Percentiles rank a stretch among this genome's conserved stretches.
Conservation (phyloP, 225 moss, liverwort and hornwort genomes). For the Physcomitrium patens region DNA sequence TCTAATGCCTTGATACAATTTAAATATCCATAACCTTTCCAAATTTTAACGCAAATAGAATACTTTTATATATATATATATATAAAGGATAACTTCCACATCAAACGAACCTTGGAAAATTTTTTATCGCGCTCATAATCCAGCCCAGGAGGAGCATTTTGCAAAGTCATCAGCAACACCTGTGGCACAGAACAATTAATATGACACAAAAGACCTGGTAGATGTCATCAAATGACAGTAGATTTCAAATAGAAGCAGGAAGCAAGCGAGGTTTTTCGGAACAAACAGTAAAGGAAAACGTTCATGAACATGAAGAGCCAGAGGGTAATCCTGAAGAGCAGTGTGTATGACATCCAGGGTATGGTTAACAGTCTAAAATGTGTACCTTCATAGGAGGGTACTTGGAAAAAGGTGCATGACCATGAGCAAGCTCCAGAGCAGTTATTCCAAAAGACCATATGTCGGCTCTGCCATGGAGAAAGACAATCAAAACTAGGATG, state of each 20-base stretch:
- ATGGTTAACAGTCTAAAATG: neutral
- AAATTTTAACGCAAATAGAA: neutral
- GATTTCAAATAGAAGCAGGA: neutral
- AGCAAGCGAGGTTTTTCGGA: neutral
- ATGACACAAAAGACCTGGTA: neutral
- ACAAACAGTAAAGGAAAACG: neutral
- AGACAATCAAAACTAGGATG: neutral
- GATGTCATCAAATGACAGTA: neutral
- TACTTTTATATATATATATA: neutral
- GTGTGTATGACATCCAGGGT: neutral
- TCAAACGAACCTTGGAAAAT: slow-evolving; percentile 59
- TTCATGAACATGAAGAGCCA: slow-evolving; percentile 5
- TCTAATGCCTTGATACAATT: neutral
- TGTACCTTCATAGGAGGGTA: slow-evolving; percentile 81
- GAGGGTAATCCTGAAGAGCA: neutral
- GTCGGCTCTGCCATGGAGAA: slow-evolving; percentile 49
- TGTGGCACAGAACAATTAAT: slow-evolving; percentile 18
- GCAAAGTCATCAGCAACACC: slow-evolving; percentile 73
- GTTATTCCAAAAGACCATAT: slow-evolving; percentile 87
- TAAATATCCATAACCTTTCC: neutral
- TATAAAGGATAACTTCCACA: neutral
- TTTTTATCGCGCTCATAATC: slow-evolving; percentile 74
- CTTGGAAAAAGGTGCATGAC: slow-evolving; percentile 77
- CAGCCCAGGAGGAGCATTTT: slow-evolving; percentile 82
- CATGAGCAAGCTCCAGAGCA: slow-evolving; percentile 77